Base-by-base conservation (phyloP, 139 green algal genomes). In the Trebouxia sp. region DNA sequence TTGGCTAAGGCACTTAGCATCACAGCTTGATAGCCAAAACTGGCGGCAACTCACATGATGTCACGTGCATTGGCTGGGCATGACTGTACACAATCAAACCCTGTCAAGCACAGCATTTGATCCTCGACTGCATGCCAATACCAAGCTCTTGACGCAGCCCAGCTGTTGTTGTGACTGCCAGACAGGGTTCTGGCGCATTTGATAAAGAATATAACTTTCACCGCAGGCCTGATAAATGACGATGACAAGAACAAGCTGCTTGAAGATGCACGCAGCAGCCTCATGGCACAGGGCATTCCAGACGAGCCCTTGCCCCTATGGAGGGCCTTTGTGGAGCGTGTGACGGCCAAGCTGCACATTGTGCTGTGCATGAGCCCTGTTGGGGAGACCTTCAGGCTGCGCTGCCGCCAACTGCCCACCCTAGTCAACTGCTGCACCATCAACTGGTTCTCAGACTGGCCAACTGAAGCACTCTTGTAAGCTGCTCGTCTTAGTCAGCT, bases 401-500 rank as follows among this genome's bases (percentile, higher is more conserved):
- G 92, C 45, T 93, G 91, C 86, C 87, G 91, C 32, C 89, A 92
- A 85, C 94, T 95, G 82, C 92, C 92, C 4, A 90, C 86, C 8
- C 89, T 97, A 72, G 92, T 97, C 85, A 95, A 94, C 83, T 97
- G 90, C 88, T 93, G 86, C 83, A 97, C 92, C 66, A 93, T 97
- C 53, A 90, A 95, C 81, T 97, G 93, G 93, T 97, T 92, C 86
- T 88, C 65, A 48, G 82, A 90, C 81, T 92, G 70, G 79, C 79
- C 79, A 35, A 8, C 67, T 55, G 75, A 48, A 35, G 75, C 75
- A 0, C 75, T 77, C 1, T 28, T 51, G 69, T 77, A 39, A 38
- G 69, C 56, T n/a, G n/a, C n/a, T n/a, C n/a, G n/a, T n/a, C n/a
- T n/a, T n/a, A n/a, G n/a, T n/a, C n/a, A n/a, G n/a, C n/a, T n/a